A percentile compares a stretch with the other conserved stretches of the same genome.
Conservation (phyloP, 2,329 filamentous ascomycete genomes). For the Cladosporium sp. region DNA sequence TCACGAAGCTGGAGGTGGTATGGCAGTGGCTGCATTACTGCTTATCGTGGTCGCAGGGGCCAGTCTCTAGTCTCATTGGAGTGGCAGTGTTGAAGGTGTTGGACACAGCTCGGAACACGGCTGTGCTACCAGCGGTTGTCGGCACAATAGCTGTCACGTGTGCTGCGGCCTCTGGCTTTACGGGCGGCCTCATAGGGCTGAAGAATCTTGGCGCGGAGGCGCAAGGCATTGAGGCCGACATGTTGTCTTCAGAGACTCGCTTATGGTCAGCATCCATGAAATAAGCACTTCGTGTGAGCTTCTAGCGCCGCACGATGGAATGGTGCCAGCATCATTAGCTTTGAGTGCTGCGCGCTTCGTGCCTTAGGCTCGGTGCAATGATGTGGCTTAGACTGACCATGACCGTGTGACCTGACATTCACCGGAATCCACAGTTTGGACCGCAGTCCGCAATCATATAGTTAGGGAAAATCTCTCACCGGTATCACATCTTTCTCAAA, state of each 20-base stretch:
- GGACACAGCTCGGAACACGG: background rate
- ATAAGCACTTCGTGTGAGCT: background rate
- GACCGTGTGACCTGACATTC: background rate
- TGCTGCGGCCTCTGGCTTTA: background rate
- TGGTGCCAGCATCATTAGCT: background rate
- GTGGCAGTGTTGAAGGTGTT: background rate
- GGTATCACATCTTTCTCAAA: background rate
- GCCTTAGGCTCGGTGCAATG: background rate
- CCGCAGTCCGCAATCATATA: background rate
- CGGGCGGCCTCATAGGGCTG: constrained; percentile 4
- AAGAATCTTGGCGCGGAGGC: background rate
- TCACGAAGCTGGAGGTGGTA: background rate
- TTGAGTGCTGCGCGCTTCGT: background rate
- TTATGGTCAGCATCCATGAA: background rate
- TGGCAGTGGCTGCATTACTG: background rate
- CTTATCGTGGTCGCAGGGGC: background rate
- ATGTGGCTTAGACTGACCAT: background rate
- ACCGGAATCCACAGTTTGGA: background rate
- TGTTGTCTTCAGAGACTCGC: background rate
- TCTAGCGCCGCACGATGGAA: background rate
- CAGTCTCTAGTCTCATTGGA: background rate
- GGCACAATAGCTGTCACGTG: background rate
- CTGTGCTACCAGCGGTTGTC: background rate
- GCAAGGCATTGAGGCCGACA: background rate
- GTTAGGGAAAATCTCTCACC: background rate